Evolutionary conservation across 108 stramenopile genomes (phyloP).

Genomic region (Mediolabrus comicus): DNA sequence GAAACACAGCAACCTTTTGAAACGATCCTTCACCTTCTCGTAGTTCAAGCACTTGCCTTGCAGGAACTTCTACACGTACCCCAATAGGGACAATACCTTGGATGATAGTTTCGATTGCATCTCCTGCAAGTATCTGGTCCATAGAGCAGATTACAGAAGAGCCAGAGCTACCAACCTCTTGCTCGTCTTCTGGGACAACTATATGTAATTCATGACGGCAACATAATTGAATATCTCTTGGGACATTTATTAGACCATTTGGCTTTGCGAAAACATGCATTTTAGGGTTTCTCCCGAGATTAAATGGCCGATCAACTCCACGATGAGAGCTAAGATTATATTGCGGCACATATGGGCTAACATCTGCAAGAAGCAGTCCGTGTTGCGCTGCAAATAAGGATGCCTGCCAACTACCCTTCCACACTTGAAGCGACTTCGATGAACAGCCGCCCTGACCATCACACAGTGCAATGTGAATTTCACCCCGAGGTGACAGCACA

Average conservation of each 20-base stretch:
- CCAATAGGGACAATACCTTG: slow-evolving; percentile 57
- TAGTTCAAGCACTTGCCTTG: slow-evolving; percentile 38
- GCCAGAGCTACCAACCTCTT: slow-evolving; percentile 4
- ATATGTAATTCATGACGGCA: slow-evolving; percentile 82
- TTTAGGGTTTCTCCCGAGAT: slow-evolving; percentile 50
- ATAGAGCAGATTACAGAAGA: slow-evolving; percentile 12
- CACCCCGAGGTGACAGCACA: slow-evolving; percentile 51
- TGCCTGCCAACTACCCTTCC: slow-evolving; percentile 76
- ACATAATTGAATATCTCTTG: slow-evolving; percentile 59
- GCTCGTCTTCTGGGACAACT: slow-evolving; percentile 40
- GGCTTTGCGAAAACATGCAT: slow-evolving; percentile 59
- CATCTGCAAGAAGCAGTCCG: slow-evolving; percentile 54
- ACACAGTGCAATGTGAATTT: slow-evolving; percentile 75
- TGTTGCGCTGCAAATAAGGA: slow-evolving; percentile 62
- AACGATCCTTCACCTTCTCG: slow-evolving; percentile 24
- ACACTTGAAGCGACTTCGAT: slow-evolving; percentile 49
- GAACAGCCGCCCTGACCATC: slow-evolving; percentile 72
- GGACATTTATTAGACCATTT: slow-evolving; percentile 38
- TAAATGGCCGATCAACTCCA: slow-evolving; percentile 73
- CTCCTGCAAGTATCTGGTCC: slow-evolving; percentile 56
- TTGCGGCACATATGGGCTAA: slow-evolving; percentile 49
- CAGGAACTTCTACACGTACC: slow-evolving; percentile 64
- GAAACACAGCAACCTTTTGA: slow-evolving; percentile 56
- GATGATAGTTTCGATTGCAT: slow-evolving; percentile 53
- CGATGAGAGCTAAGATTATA: slow-evolving; percentile 74